Evolutionary conservation across 2,329 filamentous ascomycete genomes (phyloP).

Genomic region (Aspergillus brasiliensis): DNA sequence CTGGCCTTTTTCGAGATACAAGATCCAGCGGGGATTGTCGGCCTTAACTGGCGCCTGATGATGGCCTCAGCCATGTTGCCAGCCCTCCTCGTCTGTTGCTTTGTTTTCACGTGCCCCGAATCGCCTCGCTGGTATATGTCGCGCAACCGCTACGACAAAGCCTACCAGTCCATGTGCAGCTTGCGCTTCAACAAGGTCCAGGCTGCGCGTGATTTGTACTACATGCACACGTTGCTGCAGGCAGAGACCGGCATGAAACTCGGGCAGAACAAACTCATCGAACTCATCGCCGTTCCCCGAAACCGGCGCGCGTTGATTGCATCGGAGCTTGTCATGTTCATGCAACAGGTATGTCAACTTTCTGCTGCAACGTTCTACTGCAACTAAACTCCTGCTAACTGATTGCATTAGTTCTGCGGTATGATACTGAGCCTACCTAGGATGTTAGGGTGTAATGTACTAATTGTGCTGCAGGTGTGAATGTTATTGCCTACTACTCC

Average conservation of each 20-base stretch:
- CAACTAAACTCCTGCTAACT: background rate
- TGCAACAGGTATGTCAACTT: constrained; percentile 57
- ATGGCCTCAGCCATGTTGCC: constrained; percentile 68
- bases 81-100: constrained; percentile 57
- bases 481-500: constrained; percentile 63
- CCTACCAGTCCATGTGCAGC: constrained; percentile 47
- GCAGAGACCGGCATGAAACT: constrained; percentile 60
- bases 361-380: too few species aligned
- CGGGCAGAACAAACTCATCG: constrained; percentile 54
- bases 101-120: constrained; percentile 66
- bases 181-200: constrained; percentile 48
- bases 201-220: constrained; percentile 50
- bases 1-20: constrained; percentile 62
- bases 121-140: constrained; percentile 54
- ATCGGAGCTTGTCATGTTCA: constrained; percentile 66
- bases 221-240: constrained; percentile 58
- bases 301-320: constrained; percentile 64
- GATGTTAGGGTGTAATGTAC: background rate
- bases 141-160: constrained; percentile 44
- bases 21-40: constrained; percentile 56
- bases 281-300: constrained; percentile 62
- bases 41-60: constrained; percentile 69
- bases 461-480: constrained; percentile 35
- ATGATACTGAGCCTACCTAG: background rate
- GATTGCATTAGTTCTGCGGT: constrained; percentile 45